A percentile compares a stretch with the other conserved stretches of the same genome.
These are phyloP conservation scores for Corylus avellana DNA, from an alignment of 306 rosid genomes.

Conservation along the genomic window DNA sequence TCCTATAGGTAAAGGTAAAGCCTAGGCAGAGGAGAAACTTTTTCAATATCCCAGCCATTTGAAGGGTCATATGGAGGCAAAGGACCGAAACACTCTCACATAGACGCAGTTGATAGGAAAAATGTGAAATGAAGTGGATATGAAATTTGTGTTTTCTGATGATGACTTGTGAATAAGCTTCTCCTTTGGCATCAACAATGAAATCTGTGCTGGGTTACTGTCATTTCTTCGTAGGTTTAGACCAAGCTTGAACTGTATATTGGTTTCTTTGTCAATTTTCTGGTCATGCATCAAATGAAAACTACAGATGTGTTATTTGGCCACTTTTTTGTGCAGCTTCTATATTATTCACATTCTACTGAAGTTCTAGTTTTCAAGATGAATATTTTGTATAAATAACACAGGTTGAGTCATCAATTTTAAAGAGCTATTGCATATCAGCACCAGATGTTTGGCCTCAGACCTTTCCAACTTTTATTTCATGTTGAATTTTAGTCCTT, in stretches of 20 bases:
- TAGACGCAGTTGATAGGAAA: background rate
- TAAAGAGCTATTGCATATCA: background rate
- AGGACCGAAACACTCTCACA: background rate
- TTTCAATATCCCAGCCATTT: background rate
- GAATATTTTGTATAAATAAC: background rate
- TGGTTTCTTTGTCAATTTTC: background rate
- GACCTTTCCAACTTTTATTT: background rate
- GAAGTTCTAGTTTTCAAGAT: background rate
- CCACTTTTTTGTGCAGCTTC: background rate
- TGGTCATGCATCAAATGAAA: background rate
- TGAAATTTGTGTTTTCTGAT: slow-evolving; percentile 5
- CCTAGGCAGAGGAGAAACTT: background rate
- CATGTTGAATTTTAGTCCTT: background rate
- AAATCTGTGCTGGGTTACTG: no score
- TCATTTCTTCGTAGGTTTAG: background rate
- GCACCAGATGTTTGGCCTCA: background rate
- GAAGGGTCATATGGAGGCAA: background rate
- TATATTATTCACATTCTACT: background rate
- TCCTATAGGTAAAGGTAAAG: background rate
- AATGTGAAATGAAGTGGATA: background rate
- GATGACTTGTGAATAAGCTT: background rate
- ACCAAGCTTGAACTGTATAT: background rate
- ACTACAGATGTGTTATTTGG: background rate
- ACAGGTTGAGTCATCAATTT: background rate
- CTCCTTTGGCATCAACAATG: no score